A percentile compares a stretch with the other conserved stretches of the same genome.
Conservation (phyloP, 1,284 basidiomycete genomes). For the Anthracocystis panici-leucophaei region DNA sequence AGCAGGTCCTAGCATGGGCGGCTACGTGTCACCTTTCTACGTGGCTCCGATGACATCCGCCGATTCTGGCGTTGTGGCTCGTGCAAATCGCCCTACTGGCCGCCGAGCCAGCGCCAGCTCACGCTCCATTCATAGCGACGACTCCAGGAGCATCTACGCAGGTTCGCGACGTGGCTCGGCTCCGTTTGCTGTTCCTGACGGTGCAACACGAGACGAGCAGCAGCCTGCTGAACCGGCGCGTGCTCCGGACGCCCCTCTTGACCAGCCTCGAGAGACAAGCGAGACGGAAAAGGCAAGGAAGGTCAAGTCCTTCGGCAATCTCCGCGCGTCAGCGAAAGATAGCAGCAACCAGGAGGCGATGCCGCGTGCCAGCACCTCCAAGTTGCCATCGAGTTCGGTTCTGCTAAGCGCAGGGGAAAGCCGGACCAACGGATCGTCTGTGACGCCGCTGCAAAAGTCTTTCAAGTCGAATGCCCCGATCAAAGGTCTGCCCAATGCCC, state of each 20-base stretch:
- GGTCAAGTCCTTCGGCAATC: slow-evolving; percentile 41
- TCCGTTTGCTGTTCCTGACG: slow-evolving; percentile 20
- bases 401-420: not conserved
- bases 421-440: slow-evolving; percentile 1
- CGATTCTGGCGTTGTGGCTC: slow-evolving; percentile 28
- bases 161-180: slow-evolving; percentile 31
- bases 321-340: slow-evolving; percentile 17
- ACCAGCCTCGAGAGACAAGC: slow-evolving; percentile 13
- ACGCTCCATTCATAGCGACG: slow-evolving; percentile 39
- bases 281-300: slow-evolving; percentile 37
- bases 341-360: slow-evolving; percentile 15
- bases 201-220: slow-evolving; percentile 4
- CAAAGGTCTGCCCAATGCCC: not conserved
- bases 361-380: slow-evolving; percentile 39
- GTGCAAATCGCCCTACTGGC: slow-evolving; percentile 22
- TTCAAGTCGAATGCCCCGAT: not conserved
- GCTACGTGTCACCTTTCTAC: slow-evolving; percentile 47
- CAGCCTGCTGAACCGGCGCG: not conserved
- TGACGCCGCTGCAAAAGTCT: not conserved
- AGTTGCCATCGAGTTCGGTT: slow-evolving; percentile 18
- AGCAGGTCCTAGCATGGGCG: slow-evolving; percentile 44
- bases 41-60: slow-evolving; percentile 48
- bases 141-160: slow-evolving; percentile 31
- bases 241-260: not conserved
- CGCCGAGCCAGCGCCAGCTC: slow-evolving; percentile 43